phyloP scores from a whole-genome alignment of 345 rosid species.

The Noccaea caerulescens region DNA sequence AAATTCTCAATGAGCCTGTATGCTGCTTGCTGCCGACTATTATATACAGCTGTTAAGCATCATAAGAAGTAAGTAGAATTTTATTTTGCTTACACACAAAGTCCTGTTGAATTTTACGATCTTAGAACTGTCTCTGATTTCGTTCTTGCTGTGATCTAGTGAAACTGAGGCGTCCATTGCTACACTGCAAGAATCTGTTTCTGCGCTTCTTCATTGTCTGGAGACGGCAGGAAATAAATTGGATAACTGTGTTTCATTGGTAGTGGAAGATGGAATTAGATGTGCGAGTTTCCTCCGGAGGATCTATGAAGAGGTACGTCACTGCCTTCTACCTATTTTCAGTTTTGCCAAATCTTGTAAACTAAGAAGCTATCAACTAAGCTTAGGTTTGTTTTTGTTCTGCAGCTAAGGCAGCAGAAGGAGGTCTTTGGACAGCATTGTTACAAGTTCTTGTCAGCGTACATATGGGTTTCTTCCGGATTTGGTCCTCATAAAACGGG shows the following conservation, averaged over 20 bases:
- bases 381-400: neutral
- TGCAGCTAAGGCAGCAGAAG: constrained; percentile 87
- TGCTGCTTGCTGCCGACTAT: constrained; percentile 72
- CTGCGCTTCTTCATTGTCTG: constrained; percentile 69
- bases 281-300: constrained; percentile 83
- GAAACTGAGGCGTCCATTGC: constrained; percentile 70
- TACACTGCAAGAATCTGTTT: constrained; percentile 69
- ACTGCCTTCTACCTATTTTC: constrained; percentile 9
- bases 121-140: constrained; percentile 27
- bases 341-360: neutral
- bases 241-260: constrained; percentile 54
- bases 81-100: constrained; percentile 8
- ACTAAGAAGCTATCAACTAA: neutral
- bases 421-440: constrained; percentile 71
- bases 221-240: constrained; percentile 57
- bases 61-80: constrained; percentile 61
- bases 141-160: constrained; percentile 49
- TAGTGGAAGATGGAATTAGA: constrained; percentile 62
- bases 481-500: constrained; percentile 73
- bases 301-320: constrained; percentile 88
- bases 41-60: constrained; percentile 80
- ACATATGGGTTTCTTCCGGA: constrained; percentile 81
- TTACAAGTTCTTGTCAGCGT: constrained; percentile 73
- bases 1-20: constrained; percentile 61
- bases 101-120: constrained; percentile 11